Evolutionary conservation across 495 filamentous ascomycete species (phyloP).

Genomic region (Penicillium crystallinum): DNA sequence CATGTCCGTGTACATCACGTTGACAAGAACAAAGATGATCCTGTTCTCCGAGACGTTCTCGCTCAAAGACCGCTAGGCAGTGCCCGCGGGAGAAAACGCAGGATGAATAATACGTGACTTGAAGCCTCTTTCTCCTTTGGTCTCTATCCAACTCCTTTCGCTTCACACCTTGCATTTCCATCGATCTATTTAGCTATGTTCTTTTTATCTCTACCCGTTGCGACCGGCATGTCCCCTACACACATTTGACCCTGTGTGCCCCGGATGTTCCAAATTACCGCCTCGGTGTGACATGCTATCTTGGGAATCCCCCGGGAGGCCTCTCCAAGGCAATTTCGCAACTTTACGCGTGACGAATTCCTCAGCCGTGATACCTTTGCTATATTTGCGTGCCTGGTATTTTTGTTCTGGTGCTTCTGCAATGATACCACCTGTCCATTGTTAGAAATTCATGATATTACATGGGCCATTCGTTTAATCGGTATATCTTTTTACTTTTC

Average conservation of each 20-base stretch:
- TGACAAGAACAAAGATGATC: conserved; percentile 83
- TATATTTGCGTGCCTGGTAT: conserved; percentile 6
- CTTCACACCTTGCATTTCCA: conserved; percentile 1
- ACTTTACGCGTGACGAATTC: conserved; percentile 23
- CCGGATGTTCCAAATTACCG: conserved; percentile 1
- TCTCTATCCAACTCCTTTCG: conserved; percentile 6
- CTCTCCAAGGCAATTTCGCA: not conserved
- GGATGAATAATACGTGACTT: conserved; percentile 30
- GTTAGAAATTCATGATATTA: conserved; percentile 30
- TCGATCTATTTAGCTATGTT: not conserved
- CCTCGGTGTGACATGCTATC: conserved; percentile 2
- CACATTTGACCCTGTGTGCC: not conserved
- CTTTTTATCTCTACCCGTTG: not conserved
- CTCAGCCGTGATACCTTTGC: conserved; percentile 22
- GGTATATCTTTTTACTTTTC: not conserved
- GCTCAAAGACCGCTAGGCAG: conserved; percentile 81
- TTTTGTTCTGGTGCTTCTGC: conserved; percentile 12
- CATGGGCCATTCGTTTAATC: conserved; percentile 28
- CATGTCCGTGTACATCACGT: conserved; percentile 86
- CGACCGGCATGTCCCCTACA: not conserved
- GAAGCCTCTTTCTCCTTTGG: not conserved
- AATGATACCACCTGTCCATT: conserved; percentile 33
- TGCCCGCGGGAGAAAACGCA: conserved; percentile 72
- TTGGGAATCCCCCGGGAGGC: not conserved
- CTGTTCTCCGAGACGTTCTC: conserved; percentile 70